A percentile compares a stretch with the other conserved stretches of the same genome.
Conservation (phyloP, 2,329 filamentous ascomycete genomes). For the Teratosphaeria gauchensis region DNA sequence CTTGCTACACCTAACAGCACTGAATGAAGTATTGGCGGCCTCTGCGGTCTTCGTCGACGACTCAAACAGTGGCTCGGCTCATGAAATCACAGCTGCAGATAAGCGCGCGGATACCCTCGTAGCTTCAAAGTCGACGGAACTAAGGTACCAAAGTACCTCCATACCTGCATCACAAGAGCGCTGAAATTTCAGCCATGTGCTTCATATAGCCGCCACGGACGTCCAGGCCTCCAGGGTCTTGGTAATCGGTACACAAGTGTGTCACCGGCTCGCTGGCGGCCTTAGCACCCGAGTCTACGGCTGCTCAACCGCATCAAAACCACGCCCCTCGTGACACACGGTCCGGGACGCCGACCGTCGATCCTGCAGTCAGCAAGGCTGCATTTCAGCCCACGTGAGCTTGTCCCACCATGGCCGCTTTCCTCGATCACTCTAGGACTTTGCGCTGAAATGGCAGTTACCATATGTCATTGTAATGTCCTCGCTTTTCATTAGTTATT, state of each 20-base stretch:
- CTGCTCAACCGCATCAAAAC: conserved; percentile 1
- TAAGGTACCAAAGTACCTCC: not conserved
- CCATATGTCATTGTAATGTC: too few species aligned
- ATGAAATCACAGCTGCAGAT: not conserved
- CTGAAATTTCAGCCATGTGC: not conserved
- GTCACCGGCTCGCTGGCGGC: not conserved
- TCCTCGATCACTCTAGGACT: not conserved
- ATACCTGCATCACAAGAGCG: not conserved
- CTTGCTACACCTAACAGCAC: not conserved
- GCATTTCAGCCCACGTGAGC: not conserved
- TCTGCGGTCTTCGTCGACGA: not conserved
- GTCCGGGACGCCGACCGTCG: not conserved
- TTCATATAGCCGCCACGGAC: not conserved
- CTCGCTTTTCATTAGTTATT: too few species aligned
- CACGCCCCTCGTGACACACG: conserved; percentile 1
- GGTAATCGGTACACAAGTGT: not conserved
- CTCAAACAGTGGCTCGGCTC: not conserved
- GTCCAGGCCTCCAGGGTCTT: not conserved
- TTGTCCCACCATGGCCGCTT: not conserved
- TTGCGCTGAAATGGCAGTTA: not conserved
- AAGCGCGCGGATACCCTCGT: not conserved
- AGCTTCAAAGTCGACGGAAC: not conserved
- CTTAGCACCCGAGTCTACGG: not conserved
- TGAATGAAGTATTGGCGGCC: not conserved
- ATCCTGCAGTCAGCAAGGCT: not conserved